These are phyloP conservation scores for Cerioporus squamosus DNA, from an alignment of 1,284 basidiomycete genomes.

Conservation along the genomic window DNA sequence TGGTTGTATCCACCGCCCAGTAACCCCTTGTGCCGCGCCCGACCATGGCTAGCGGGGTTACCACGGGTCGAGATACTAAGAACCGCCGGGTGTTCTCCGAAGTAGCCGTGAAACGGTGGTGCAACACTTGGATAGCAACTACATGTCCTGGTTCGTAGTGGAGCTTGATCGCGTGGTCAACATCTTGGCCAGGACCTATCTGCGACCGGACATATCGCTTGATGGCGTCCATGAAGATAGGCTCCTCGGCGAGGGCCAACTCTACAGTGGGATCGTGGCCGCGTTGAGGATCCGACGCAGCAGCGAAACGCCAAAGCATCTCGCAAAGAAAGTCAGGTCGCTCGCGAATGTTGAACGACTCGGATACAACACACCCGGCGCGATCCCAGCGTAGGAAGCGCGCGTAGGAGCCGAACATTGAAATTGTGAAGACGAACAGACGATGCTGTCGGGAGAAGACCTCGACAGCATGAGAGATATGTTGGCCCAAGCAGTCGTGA, in stretches of 20 bases:
- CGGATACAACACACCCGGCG: constrained; percentile 3
- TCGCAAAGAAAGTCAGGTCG: constrained; percentile 1
- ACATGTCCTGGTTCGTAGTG: constrained; percentile 9
- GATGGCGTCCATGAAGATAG: constrained; percentile 1
- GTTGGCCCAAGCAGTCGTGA: background rate
- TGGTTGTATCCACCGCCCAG: constrained; percentile 6
- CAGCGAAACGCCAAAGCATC: constrained; percentile 6
- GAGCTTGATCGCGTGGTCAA: background rate
- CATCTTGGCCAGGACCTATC: constrained; percentile 1
- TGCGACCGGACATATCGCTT: background rate
- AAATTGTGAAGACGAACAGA: background rate
- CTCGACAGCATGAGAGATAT: background rate
- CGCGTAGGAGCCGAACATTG: constrained; percentile 3
- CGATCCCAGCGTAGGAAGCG: constrained; percentile 15
- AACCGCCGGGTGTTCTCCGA: background rate
- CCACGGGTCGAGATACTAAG: constrained; percentile 8
- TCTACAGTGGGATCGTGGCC: constrained; percentile 6
- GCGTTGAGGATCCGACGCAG: background rate
- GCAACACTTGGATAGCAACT: background rate
- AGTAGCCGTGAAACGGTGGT: background rate
- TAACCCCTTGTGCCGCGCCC: constrained; percentile 13
- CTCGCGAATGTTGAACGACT: constrained; percentile 9
- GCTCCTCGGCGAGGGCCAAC: constrained; percentile 7
- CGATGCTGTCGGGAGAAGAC: constrained; percentile 12
- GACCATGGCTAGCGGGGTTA: background rate